phyloP scores from a whole-genome alignment of 768 basidiomycete species.

The Thelephora aurantiotincta region DNA sequence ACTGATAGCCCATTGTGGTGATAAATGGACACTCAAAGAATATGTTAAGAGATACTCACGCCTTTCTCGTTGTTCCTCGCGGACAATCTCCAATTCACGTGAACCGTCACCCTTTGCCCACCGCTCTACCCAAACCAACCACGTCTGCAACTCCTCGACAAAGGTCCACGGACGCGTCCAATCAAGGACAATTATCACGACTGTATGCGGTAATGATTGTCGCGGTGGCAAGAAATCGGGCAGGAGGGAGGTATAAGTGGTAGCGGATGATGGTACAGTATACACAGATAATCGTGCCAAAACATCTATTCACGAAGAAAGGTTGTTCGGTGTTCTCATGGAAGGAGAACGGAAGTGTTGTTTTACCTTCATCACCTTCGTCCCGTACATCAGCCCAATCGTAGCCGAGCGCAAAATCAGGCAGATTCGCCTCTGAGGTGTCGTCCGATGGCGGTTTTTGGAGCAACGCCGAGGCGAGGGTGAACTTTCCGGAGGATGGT shows the following conservation, averaged over 20 bases:
- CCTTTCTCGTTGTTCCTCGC: conserved; percentile 75
- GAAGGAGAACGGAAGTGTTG: conserved; percentile 11
- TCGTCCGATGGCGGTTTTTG: conserved; percentile 48
- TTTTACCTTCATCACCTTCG: conserved; percentile 82
- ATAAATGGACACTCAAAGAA: conserved; percentile 3
- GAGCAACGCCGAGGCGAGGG: conserved; percentile 55
- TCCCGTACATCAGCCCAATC: conserved; percentile 85
- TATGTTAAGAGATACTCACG: conserved; percentile 31
- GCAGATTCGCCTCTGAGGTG: conserved; percentile 40
- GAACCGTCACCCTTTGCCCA: conserved; percentile 64
- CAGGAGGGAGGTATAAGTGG: conserved; percentile 53
- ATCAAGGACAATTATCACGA: conserved; percentile 78
- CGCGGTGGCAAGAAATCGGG: conserved; percentile 72
- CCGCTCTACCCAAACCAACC: conserved; percentile 76
- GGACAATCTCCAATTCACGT: conserved; percentile 57
- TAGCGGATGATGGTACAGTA: conserved; percentile 73
- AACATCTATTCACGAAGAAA: conserved; percentile 40
- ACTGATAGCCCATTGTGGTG: conserved; percentile 30
- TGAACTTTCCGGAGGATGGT: conserved; percentile 65
- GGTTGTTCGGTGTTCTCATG: not conserved
- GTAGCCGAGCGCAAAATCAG: conserved; percentile 82
- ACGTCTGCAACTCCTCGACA: conserved; percentile 67
- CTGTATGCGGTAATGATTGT: conserved; percentile 48
- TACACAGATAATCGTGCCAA: conserved; percentile 83
- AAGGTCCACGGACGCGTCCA: conserved; percentile 96